These are phyloP conservation scores for Tricharina praecox DNA, from an alignment of 495 filamentous ascomycete genomes.

Conservation along the genomic window DNA sequence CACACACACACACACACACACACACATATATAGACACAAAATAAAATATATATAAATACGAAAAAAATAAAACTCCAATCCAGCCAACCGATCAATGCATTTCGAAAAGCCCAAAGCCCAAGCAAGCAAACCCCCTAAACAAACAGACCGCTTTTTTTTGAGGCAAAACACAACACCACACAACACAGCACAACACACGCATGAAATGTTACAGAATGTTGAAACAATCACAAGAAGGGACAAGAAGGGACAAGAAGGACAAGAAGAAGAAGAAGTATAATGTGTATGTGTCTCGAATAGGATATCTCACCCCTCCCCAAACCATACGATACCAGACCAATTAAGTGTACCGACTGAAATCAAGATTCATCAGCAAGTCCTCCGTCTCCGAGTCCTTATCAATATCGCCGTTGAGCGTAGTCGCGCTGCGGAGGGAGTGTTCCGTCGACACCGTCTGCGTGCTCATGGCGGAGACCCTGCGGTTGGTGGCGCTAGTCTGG, in stretches of 20 bases:
- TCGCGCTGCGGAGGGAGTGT: constrained; percentile 14
- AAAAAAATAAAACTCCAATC: too few species aligned
- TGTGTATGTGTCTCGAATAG: too few species aligned
- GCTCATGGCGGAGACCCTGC: constrained; percentile 22
- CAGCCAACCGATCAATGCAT: background rate
- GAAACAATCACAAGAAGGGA: background rate
- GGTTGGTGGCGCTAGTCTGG: constrained; percentile 4
- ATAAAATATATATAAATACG: too few species aligned
- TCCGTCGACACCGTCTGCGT: constrained; percentile 13
- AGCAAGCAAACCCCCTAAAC: background rate
- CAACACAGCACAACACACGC: background rate
- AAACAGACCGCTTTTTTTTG: constrained; percentile 7
- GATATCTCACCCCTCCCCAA: too few species aligned
- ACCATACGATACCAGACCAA: too few species aligned
- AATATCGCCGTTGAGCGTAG: constrained; percentile 15
- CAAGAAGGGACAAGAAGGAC: too few species aligned
- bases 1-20: too few species aligned
- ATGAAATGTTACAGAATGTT: too few species aligned
- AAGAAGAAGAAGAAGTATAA: too few species aligned
- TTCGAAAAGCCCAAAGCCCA: too few species aligned
- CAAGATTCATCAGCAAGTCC: constrained; percentile 20
- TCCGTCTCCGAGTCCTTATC: constrained; percentile 20
- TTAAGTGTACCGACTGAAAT: constrained; percentile 26
- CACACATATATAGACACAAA: too few species aligned
- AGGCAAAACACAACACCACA: background rate